Evolutionary conservation across 495 filamentous ascomycete species (phyloP).

Genomic region (Amorphotheca resinae): DNA sequence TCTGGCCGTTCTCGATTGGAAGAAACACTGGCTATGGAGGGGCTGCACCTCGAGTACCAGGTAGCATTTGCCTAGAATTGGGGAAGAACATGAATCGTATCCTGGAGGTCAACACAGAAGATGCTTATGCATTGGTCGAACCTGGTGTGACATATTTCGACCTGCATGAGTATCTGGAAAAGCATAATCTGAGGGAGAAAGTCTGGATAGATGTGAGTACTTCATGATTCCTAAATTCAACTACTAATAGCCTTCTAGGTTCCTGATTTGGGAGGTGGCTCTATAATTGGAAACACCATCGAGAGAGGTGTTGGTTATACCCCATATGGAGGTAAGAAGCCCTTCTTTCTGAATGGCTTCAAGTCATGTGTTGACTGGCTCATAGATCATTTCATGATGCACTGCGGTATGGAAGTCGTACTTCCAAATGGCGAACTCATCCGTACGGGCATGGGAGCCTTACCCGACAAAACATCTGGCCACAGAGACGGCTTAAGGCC

Average conservation of each 20-base stretch:
- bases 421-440: conserved; percentile 41
- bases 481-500: conserved; percentile 3
- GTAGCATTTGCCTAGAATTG: conserved; percentile 41
- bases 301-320: conserved; percentile 50
- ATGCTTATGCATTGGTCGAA: conserved; percentile 41
- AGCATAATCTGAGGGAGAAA: conserved; percentile 24
- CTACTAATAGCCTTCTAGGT: not conserved
- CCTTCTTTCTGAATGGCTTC: not conserved
- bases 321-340: conserved; percentile 21
- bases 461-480: conserved; percentile 28
- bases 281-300: conserved; percentile 32
- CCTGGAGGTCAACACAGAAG: conserved; percentile 39
- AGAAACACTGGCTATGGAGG: conserved; percentile 47
- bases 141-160: conserved; percentile 45
- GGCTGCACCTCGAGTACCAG: conserved; percentile 39
- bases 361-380: conserved; percentile 21
- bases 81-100: conserved; percentile 43
- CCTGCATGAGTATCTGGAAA: conserved; percentile 39
- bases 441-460: conserved; percentile 47
- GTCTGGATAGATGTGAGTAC: conserved; percentile 34
- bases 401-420: conserved; percentile 44
- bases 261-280: conserved; percentile 46
- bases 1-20: conserved; percentile 43
- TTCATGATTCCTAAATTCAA: not conserved
- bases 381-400: conserved; percentile 40